Evolutionary conservation across 2,329 filamentous ascomycete genomes (phyloP), one percentile per base, ranked within the genome.

Genomic region (Colletotrichum tanaceti): DNA sequence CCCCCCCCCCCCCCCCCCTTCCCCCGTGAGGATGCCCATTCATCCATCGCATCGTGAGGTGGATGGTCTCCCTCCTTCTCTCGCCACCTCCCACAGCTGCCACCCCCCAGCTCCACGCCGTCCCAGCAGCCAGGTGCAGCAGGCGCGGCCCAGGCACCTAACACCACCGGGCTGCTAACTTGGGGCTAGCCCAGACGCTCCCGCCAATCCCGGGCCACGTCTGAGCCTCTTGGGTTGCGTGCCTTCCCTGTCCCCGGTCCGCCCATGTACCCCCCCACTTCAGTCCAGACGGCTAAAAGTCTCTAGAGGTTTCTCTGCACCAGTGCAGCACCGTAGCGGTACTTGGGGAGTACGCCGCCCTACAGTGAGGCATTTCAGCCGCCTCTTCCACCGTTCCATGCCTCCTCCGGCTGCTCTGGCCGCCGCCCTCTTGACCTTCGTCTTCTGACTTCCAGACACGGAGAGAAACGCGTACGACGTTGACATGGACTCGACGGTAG

Each of bases 121-220:
- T 20, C 49, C 28, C 24, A 52, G 16, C 16, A 35, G 49, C 28
- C 49, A 52, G 46, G 50, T 24, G 24, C 46, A 63, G 24, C 46
- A 63, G 43, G 43, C 28, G 60, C 50, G 50, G 54, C 28, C 57
- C 57, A 59, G 57, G 57, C 49, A 59, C 57, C 57, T 59, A n/a
- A n/a, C 24, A 39, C 22, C 47, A 59, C 65, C 62, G 49, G 49
- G 24, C 62, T 65, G 43, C 65, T 38, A 38, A 39, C 18, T 65
- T 47, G 24, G 61, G 54, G 18, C 49, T 60, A 60, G 65, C 55
- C 54, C 46, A 60, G 58, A 39, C 35, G 47, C 61, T 65, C 65
- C 65, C 65, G 65, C 65, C 65, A 68, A 68, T 65, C 65, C 61
- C 65, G 65, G 66, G 44, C 55, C 66, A 67, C 63, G 52, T 66